Evolutionary conservation across 441 rosid species (phyloP), one percentile per base, ranked within the genome.

Genomic region (Manihot esculenta): DNA sequence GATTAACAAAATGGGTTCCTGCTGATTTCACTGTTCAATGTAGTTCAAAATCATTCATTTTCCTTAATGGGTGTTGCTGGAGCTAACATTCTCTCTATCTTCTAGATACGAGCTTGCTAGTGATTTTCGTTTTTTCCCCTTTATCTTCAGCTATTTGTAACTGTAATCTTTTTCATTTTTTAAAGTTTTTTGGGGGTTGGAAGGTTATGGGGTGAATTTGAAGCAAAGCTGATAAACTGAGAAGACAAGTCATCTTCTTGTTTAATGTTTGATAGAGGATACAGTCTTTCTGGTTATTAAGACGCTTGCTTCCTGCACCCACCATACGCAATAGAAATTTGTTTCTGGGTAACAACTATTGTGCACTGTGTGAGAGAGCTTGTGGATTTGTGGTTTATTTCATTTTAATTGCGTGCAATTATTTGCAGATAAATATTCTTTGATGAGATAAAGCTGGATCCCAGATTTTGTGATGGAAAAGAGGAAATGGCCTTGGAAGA

Each of bases 401-500:
- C 72, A 64, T 50, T 38, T 42, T 60, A 54, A 30, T 48, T 61
- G 26, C 64, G 4, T 63, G 45, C 56, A 65, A 53, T 56, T 53
- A 33, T 61, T 13, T 79, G 74, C 79, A 85, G 91, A 73, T 72
- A 60, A 79, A 73, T 67, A 41, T 61, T 68, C 18, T 72, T 73
- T 76, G 77, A 79, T 78, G 84, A 74, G 73, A 68, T 81, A 75
- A 68, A 64, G 64, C 53, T 61, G 35, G 66, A 41, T 41, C 10
- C 48, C 62, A 49, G 73, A 73, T 21, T 33, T 68, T 58, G 66
- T 60, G 26, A 87, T 92, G 98, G 94, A 92, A 74, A 88, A 90
- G 80, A 77, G 81, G 23, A 86, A 85, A 72, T 88, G 93, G 93
- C 61, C 82, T 66, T 86, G 93, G 90, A 87, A 86, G 85, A 85